Evolutionary conservation across 495 filamentous ascomycete species (phyloP).

Genomic region (Aspergillus heteromorphus): DNA sequence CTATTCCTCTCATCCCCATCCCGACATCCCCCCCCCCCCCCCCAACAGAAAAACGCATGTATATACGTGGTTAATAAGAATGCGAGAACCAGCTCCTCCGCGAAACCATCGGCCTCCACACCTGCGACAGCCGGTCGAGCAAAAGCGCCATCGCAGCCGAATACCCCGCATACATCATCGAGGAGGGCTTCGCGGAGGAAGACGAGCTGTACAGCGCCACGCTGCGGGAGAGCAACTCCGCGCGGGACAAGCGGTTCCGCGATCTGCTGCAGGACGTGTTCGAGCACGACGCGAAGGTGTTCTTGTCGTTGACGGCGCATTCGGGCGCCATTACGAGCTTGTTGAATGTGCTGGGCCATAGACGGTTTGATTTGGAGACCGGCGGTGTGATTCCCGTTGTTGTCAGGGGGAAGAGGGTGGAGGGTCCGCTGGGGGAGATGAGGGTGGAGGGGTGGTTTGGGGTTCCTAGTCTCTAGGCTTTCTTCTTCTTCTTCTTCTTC

Average conservation of each 20-base stretch:
- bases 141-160: conserved; percentile 51
- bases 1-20: too few species aligned
- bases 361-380: conserved; percentile 58
- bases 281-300: conserved; percentile 49
- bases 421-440: conserved; percentile 24
- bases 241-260: conserved; percentile 51
- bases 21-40: not conserved
- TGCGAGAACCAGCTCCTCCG: conserved; percentile 45
- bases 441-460: conserved; percentile 30
- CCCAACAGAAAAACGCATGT: not conserved
- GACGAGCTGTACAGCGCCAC: conserved; percentile 55
- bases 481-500: too few species aligned
- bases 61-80: too few species aligned
- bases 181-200: conserved; percentile 55
- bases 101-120: conserved; percentile 71
- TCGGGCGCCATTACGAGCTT: conserved; percentile 61
- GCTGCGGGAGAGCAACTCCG: conserved; percentile 49
- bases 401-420: conserved; percentile 47
- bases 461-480: conserved; percentile 17
- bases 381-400: conserved; percentile 69
- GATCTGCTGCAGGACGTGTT: conserved; percentile 62
- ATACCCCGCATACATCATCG: conserved; percentile 60
- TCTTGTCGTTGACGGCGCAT: conserved; percentile 68
- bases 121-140: conserved; percentile 67
- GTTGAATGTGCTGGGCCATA: conserved; percentile 57